Percentiles rank a stretch among this genome's conserved stretches.
phyloP scores from a whole-genome alignment of 345 rosid genomes.

The Lenwebbia sp. region DNA sequence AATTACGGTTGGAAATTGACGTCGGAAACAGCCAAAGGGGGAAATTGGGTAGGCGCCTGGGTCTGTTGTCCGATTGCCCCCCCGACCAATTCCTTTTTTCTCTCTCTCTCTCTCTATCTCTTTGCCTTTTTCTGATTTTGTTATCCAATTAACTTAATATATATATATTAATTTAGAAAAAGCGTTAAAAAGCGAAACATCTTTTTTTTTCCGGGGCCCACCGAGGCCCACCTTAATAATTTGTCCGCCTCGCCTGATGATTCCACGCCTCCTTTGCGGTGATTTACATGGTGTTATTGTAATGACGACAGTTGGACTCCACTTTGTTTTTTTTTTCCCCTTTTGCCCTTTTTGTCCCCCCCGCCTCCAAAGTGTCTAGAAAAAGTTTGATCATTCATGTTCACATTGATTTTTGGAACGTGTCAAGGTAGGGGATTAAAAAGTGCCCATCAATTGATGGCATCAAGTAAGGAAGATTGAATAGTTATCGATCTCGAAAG shows the following conservation, averaged over 20 bases:
- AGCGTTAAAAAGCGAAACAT: not conserved
- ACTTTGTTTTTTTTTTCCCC: not conserved
- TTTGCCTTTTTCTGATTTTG: not conserved
- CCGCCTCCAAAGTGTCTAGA: not conserved
- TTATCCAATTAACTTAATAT: not conserved
- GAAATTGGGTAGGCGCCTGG: not conserved
- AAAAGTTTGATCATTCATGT: accelerated
- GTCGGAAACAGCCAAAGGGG: not conserved
- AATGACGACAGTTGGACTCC: not conserved
- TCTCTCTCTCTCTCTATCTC: not conserved
- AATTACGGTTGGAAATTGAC: too few species aligned
- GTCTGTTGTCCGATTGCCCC: not conserved
- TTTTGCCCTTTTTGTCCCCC: too few species aligned
- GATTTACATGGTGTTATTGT: not conserved
- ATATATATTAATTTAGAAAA: accelerated
- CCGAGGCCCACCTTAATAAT: not conserved
- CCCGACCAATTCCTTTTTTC: not conserved
- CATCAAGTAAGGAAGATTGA: too few species aligned
- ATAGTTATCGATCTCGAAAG: not conserved
- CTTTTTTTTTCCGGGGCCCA: not conserved
- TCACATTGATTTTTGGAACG: not conserved
- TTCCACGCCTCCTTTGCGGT: not conserved
- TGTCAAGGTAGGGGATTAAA: too few species aligned
- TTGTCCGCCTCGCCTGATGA: not conserved
- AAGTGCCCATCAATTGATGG: too few species aligned